Conservation (phyloP, 1,139 yeast genomes). For the Kurtzmaniella quercitrusa region DNA sequence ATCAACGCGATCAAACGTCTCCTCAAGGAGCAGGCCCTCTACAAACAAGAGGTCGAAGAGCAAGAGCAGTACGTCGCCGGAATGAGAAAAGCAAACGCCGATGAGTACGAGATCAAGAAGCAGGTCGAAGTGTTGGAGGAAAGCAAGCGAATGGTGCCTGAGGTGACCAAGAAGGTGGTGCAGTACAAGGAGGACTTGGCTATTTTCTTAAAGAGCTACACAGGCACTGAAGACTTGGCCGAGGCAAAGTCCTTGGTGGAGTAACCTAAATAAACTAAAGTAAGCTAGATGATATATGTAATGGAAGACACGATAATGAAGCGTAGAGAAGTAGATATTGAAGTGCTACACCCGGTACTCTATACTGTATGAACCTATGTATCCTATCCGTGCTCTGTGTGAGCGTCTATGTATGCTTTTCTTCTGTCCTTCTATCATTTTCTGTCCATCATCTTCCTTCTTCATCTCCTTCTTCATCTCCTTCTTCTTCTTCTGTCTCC, state of each 20-base stretch:
- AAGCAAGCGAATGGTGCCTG: constrained; percentile 65
- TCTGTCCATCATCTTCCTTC: too few relatives aligned
- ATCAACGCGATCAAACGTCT: constrained; percentile 69
- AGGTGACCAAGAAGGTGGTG: constrained; percentile 48
- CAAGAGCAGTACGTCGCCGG: constrained; percentile 48
- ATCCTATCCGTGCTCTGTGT: neutral
- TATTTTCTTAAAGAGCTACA: constrained; percentile 20
- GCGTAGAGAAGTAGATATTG: neutral
- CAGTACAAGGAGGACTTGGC: constrained; percentile 46
- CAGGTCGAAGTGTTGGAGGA: constrained; percentile 61
- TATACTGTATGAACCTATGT: neutral
- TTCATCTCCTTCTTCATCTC: too few relatives aligned
- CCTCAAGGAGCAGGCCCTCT: constrained; percentile 65
- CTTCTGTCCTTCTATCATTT: neutral
- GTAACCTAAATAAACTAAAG: too few relatives aligned
- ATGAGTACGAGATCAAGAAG: constrained; percentile 70
- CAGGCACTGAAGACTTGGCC: constrained; percentile 47
- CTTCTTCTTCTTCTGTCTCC: neutral
- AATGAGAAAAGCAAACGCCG: constrained; percentile 44
- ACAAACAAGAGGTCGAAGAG: constrained; percentile 60
- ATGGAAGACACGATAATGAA: neutral
- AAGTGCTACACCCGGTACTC: neutral
- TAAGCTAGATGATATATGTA: neutral
- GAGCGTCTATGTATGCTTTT: neutral
- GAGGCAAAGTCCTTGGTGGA: constrained; percentile 31